Base-by-base conservation (phyloP, 1,284 basidiomycete species). In the Irpex lacteus region DNA sequence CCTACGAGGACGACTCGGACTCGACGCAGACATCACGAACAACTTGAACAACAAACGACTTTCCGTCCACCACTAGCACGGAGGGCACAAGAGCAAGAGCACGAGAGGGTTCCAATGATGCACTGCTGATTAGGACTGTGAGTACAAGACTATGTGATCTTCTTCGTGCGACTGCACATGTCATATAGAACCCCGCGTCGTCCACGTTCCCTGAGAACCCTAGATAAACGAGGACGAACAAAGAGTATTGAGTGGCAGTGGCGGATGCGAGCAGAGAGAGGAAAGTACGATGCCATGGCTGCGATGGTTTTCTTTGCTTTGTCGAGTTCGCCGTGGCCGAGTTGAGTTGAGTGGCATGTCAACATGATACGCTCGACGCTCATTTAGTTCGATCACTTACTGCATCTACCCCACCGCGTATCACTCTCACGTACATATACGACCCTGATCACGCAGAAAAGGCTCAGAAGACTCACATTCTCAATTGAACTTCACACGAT, bases 81-180 rank as follows among this genome's bases (percentile, higher is more conserved):
- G 18, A 18, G 15, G 18, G 57, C 5, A 5, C 15, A 19, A 19
- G 11, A 40, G 57, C 4, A 11, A n/a, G 59, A 19, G 11, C 32
- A n/a, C 36, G 44, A 47, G 44, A 13, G 26, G 57, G 11, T 26
- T 11, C n/a, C 15, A 26, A 49, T 32, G 18, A 40, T 49, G 44
- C 60, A 32, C 13, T 37, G 60, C 60, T 60, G 60, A 18, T 54
- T 34, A 32, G 50, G 7, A 52, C 60, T 15, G 26, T 37, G 58
- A 50, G 49, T 5, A 19, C 15, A 50, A 50, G 19, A 21, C 18
- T 54, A 54, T 54, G 26, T 34, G n/a, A 47, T 11, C 40, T 47
- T 47, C 40, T 47, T 44, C 40, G 40, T 44, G 40, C 40, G 8
- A 44, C 40, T 15, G 40, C 40, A 44, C 40, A 44, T 44, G 40